Evolutionary conservation across 331 rosid genomes (phyloP).

Genomic region (Acacia pycnantha): DNA sequence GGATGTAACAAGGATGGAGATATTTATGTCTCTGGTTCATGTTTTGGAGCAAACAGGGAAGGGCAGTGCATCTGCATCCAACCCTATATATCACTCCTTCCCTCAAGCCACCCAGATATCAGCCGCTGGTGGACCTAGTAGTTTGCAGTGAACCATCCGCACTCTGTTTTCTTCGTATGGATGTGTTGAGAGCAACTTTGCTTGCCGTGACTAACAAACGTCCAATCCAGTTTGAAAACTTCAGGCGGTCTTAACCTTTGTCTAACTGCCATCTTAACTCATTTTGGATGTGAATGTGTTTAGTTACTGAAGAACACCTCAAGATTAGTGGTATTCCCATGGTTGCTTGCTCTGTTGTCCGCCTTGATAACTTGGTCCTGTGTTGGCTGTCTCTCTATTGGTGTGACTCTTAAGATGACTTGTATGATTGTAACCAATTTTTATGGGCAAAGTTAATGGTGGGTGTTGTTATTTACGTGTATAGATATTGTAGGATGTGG

Average conservation of each 20-base stretch:
- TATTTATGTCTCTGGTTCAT: slow-evolving; percentile 80
- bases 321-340: slow-evolving; percentile 16
- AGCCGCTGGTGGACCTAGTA: slow-evolving; percentile 63
- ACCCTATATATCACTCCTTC: slow-evolving; percentile 48
- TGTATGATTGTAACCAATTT: slow-evolving; percentile 1
- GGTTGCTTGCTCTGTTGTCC: neutral
- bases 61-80: slow-evolving; percentile 44
- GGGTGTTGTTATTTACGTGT: slow-evolving; percentile 43
- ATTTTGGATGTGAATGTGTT: slow-evolving; percentile 24
- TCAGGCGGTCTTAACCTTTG: slow-evolving; percentile 41
- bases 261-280: slow-evolving; percentile 21
- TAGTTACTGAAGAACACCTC: slow-evolving; percentile 34
- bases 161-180: slow-evolving; percentile 43
- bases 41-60: slow-evolving; percentile 82
- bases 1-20: slow-evolving; percentile 92
- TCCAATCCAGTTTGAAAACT: slow-evolving; percentile 40
- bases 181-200: slow-evolving; percentile 76
- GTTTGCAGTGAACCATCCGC: slow-evolving; percentile 52
- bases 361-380: slow-evolving; percentile 17
- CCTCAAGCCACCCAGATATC: slow-evolving; percentile 55
- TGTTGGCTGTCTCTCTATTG: slow-evolving; percentile 11
- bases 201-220: slow-evolving; percentile 89
- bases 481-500: slow-evolving; percentile 46
- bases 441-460: slow-evolving; percentile 7
- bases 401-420: slow-evolving; percentile 26